Percentiles rank a stretch among this genome's conserved stretches.
phyloP scores from a whole-genome alignment of 768 basidiomycete genomes.

The Cystobasidium tubakii region DNA sequence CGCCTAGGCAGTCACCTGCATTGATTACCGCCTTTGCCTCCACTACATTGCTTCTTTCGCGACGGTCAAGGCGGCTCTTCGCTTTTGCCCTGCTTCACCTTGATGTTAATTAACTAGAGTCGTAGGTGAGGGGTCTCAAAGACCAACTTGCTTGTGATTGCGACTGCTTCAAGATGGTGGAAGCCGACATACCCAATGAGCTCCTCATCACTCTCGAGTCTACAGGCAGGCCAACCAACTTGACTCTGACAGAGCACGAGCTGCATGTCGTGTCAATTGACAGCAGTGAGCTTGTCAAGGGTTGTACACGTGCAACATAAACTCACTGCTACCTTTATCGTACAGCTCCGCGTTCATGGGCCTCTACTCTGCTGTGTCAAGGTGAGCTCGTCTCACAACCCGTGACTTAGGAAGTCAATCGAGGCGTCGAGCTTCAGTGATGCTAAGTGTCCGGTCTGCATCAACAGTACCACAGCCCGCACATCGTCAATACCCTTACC shows the following conservation, averaged over 20 bases:
- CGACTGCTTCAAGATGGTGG: slow-evolving; percentile 1
- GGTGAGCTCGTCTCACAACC: slow-evolving; percentile 10
- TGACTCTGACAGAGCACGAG: slow-evolving; percentile 22
- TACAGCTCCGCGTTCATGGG: slow-evolving; percentile 23
- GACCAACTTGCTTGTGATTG: background rate
- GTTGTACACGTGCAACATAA: background rate
- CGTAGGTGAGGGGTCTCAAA: no score
- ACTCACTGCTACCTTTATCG: background rate
- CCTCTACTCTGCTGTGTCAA: slow-evolving; percentile 22
- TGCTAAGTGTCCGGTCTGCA: no score
- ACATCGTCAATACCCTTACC: slow-evolving; percentile 26
- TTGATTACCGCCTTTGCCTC: no score
- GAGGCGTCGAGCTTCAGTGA: no score
- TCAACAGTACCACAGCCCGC: slow-evolving; percentile 28
- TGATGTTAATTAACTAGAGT: no score
- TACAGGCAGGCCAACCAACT: slow-evolving; percentile 24
- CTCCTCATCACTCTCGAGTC: slow-evolving; percentile 28
- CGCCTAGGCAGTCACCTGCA: no score
- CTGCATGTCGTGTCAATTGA: slow-evolving; percentile 34
- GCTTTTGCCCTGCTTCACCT: no score
- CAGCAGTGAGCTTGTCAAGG: background rate
- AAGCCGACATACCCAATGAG: background rate
- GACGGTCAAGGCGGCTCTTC: no score
- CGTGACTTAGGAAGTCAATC: background rate
- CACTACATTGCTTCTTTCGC: no score